Base-by-base conservation (phyloP, 2,329 filamentous ascomycete genomes). In the Pseudogymnoascus destructans region DNA sequence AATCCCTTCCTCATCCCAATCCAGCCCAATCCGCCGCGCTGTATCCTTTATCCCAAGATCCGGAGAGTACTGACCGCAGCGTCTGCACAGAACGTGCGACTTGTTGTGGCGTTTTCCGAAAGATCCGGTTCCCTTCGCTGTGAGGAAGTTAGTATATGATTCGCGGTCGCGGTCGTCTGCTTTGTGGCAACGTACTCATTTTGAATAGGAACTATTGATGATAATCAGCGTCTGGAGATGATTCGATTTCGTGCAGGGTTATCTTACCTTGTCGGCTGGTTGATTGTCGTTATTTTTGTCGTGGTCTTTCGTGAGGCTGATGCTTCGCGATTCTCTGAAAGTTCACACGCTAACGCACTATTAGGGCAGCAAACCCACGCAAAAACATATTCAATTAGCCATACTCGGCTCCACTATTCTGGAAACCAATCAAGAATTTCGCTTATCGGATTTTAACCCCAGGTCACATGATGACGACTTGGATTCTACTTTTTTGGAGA, bases 81-180 rank as follows among this genome's bases (percentile, higher is more conserved):
- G 67, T 66, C 68, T 65, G 66, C 68, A 70, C 65, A 70, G 59
- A 52, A 67, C 69, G 65, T 70, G 68, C 61, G 66, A 65, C 65
- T 70, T 70, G 64, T 70, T 70, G 61, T 70, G 67, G 59, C 68
- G 63, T 60, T 67, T 67, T 57, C 68, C 68, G 61, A 70, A 70
- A 32, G 60, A 63, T 58, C 62, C 61, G 46, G 68, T 70, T 58
- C 68, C 68, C 64, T 70, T 70, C 52, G 68, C 67, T 69, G 59
- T 63, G 55, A 58, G 49, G 32, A 59, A 60, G 59, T 65, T 55
- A 67, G 66, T 63, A 17, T 36, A 35, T 56, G 59, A 36, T 38
- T 57, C 58, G 55, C 32, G 17, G 56, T 57, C 54, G 27, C 35
- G 30, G 30, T 55, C 56, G 57, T 42, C 49, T 21, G 32, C 11